Percentiles rank a stretch among this genome's conserved stretches.
phyloP scores from a whole-genome alignment of 139 green algal genomes.

The Chlorella vulgaris region DNA sequence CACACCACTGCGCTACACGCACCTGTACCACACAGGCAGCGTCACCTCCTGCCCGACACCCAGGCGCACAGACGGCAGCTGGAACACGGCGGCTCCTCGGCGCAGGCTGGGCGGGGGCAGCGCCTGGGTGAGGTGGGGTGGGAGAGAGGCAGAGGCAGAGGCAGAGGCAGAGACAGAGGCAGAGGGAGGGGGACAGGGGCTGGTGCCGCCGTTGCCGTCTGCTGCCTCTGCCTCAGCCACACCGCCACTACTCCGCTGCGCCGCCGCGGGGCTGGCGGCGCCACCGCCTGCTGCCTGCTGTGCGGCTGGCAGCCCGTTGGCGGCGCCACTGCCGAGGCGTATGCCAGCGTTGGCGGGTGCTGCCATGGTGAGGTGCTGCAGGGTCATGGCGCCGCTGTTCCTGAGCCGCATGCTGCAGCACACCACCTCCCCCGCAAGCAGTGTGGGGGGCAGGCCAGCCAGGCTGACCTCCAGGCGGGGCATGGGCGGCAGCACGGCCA shows the following conservation, averaged over 20 bases:
- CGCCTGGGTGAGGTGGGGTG: no score
- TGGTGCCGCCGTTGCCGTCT: no score
- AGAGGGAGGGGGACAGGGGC: no score
- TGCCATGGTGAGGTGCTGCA: conserved; percentile 41
- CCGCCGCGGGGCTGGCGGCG: no score
- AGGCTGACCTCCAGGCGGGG: conserved; percentile 63
- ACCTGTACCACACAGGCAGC: conserved; percentile 27
- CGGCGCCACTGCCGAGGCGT: background rate
- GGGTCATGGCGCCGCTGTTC: conserved; percentile 45
- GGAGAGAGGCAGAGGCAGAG: no score
- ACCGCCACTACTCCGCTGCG: no score
- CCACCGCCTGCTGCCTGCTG: no score
- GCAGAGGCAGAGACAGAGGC: no score
- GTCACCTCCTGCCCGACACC: conserved; percentile 36
- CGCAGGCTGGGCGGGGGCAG: background rate
- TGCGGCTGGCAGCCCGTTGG: background rate
- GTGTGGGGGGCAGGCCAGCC: conserved; percentile 17
- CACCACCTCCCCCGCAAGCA: conserved; percentile 54
- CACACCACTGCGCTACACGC: background rate
- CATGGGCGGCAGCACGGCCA: conserved; percentile 65
- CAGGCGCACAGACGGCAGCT: conserved; percentile 1
- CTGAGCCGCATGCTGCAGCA: conserved; percentile 37
- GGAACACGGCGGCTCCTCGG: background rate
- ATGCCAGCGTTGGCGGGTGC: background rate
- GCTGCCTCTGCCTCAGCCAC: no score